phyloP scores from a whole-genome alignment of 352 stramenopile genomes.

The Pythium aquatile region DNA sequence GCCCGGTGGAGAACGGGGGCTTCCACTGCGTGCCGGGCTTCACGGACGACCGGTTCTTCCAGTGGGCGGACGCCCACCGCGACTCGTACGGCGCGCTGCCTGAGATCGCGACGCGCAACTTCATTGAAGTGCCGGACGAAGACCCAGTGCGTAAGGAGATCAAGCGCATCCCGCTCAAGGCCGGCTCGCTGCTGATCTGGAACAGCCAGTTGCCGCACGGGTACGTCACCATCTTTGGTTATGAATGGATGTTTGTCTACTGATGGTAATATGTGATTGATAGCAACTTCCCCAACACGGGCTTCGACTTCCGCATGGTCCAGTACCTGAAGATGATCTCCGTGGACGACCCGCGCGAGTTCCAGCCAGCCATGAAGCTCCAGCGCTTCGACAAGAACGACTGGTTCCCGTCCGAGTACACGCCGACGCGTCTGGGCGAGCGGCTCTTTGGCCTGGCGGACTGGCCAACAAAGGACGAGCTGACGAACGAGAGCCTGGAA shows the following conservation, averaged over 20 bases:
- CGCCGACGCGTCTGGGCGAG: constrained; percentile 33
- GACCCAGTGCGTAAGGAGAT: constrained; percentile 41
- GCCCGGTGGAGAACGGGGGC: constrained; percentile 39
- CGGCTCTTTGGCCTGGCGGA: constrained; percentile 39
- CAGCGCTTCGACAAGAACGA: constrained; percentile 31
- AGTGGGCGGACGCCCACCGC: constrained; percentile 34
- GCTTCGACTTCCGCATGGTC: constrained; percentile 52
- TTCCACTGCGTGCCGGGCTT: constrained; percentile 54
- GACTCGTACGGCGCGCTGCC: constrained; percentile 36
- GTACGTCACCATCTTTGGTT: constrained; percentile 12
- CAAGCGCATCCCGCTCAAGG: constrained; percentile 40
- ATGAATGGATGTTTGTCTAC: background rate
- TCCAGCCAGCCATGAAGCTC: constrained; percentile 38
- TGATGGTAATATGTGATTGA: constrained; percentile 1
- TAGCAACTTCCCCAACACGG: constrained; percentile 47
- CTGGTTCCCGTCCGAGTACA: constrained; percentile 42
- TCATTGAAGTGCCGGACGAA: constrained; percentile 42
- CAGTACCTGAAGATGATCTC: constrained; percentile 58
- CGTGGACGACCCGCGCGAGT: constrained; percentile 37
- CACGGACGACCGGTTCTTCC: constrained; percentile 45
- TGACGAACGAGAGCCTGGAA: constrained; percentile 8
- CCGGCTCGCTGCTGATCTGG: constrained; percentile 47
- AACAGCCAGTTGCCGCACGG: constrained; percentile 47
- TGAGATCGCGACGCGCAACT: constrained; percentile 38
- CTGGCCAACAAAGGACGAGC: constrained; percentile 30